Evolutionary conservation across 495 filamentous ascomycete genomes (phyloP).

Genomic region (Trichoderma reesei): DNA sequence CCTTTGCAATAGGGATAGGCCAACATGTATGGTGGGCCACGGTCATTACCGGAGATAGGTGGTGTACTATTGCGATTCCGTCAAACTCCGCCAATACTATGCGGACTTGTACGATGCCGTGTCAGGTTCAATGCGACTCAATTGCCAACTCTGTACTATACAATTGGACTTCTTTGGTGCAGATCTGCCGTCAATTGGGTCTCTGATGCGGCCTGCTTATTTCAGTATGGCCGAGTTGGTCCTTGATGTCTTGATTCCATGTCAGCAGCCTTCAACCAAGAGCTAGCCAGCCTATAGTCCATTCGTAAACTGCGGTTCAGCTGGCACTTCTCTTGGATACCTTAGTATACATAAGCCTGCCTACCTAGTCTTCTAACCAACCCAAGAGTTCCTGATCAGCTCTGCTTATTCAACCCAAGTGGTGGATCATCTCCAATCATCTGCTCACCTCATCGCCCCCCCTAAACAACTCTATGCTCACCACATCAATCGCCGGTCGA

Average conservation of each 20-base stretch:
- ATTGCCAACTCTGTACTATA: too few species aligned
- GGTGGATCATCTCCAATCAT: background rate
- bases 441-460: background rate
- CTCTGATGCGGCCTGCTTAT: too few species aligned
- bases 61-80: background rate
- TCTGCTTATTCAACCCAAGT: background rate
- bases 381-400: background rate
- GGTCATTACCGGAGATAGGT: background rate
- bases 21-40: background rate
- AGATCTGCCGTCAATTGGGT: too few species aligned
- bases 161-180: too few species aligned
- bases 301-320: background rate
- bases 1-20: background rate
- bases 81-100: too few species aligned
- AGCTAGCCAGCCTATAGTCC: too few species aligned
- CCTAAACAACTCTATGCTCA: background rate
- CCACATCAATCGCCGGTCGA: background rate
- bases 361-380: background rate
- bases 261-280: too few species aligned
- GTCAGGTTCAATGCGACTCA: too few species aligned
- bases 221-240: too few species aligned
- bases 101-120: too few species aligned
- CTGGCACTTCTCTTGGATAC: background rate
- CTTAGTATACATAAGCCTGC: background rate
- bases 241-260: too few species aligned